phyloP scores from a whole-genome alignment of 805 yeast genomes.

The Tetrapisispora pingtungensis region DNA sequence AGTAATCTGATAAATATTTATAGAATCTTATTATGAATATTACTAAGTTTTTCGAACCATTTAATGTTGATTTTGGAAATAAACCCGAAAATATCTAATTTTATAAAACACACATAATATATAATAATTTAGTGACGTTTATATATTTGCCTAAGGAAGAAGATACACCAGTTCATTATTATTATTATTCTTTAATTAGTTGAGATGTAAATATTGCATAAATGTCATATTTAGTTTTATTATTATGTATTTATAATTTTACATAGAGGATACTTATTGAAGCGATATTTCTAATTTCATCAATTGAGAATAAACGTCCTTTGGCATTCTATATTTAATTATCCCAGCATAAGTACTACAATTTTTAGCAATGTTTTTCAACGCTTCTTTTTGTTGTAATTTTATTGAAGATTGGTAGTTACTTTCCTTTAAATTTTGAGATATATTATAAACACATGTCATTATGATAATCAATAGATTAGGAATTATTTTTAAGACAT shows the following conservation, averaged over 20 bases:
- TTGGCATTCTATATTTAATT: slow-evolving; percentile 86
- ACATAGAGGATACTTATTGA: background rate
- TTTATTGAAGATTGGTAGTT: slow-evolving; percentile 37
- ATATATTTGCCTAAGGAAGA: too few species aligned
- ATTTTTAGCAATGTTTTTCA: slow-evolving; percentile 62
- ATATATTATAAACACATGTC: slow-evolving; percentile 59
- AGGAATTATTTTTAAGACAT: slow-evolving; percentile 71
- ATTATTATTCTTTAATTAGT: too few species aligned
- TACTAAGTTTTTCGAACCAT: too few species aligned
- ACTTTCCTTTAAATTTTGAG: slow-evolving; percentile 33
- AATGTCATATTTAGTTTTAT: too few species aligned
- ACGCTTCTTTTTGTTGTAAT: slow-evolving; percentile 43
- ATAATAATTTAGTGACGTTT: too few species aligned
- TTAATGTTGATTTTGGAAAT: too few species aligned
- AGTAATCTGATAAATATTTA: too few species aligned
- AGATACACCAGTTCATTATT: too few species aligned
- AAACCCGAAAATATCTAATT: too few species aligned
- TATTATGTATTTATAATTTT: background rate
- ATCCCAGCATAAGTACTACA: slow-evolving; percentile 94
- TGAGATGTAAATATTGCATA: too few species aligned
- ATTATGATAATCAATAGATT: slow-evolving; percentile 68
- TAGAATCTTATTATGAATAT: too few species aligned
- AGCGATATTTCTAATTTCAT: slow-evolving; percentile 48
- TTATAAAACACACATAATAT: too few species aligned
- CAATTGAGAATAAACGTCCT: slow-evolving; percentile 63